A percentile compares a stretch with the other conserved stretches of the same genome.
These are phyloP conservation scores for Flueggea neowawraea DNA, from an alignment of 441 rosid species.

Conservation along the genomic window DNA sequence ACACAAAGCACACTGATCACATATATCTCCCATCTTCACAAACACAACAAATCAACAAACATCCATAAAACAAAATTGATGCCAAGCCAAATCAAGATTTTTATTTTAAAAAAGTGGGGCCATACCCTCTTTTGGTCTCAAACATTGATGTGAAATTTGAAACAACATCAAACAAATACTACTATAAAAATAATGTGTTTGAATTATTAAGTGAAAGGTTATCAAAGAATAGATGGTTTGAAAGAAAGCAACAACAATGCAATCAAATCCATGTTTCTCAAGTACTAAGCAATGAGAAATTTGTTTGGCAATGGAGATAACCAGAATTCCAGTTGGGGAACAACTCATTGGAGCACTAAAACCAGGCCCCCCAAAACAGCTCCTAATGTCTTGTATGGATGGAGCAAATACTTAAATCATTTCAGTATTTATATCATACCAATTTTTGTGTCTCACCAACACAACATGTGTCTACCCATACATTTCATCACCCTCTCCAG, in stretches of 20 bases:
- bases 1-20: too few relatives aligned
- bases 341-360: slow-evolving; percentile 41
- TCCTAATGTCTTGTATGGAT: slow-evolving; percentile 20
- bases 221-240: slow-evolving; percentile 4
- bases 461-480: slow-evolving; percentile 56
- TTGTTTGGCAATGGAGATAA: slow-evolving; percentile 2
- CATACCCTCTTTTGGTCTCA: background rate
- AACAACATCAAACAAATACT: background rate
- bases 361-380: slow-evolving; percentile 18
- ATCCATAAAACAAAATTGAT: too few relatives aligned
- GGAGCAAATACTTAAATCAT: slow-evolving; percentile 27
- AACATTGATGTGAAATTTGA: slow-evolving; percentile 14
- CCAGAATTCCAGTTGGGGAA: slow-evolving; percentile 43
- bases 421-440: slow-evolving; percentile 18
- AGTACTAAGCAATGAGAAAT: slow-evolving; percentile 30
- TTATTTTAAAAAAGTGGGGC: background rate
- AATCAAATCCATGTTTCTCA: slow-evolving; percentile 58
- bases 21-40: too few relatives aligned
- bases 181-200: too few relatives aligned
- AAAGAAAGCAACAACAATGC: slow-evolving; percentile 29
- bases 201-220: background rate
- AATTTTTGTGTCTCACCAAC: slow-evolving; percentile 35
- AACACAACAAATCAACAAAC: too few relatives aligned
- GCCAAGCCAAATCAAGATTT: too few relatives aligned
- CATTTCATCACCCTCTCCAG: background rate